Conservation (phyloP, 2,329 filamentous ascomycete species). For the Aureobasidium sp. region DNA sequence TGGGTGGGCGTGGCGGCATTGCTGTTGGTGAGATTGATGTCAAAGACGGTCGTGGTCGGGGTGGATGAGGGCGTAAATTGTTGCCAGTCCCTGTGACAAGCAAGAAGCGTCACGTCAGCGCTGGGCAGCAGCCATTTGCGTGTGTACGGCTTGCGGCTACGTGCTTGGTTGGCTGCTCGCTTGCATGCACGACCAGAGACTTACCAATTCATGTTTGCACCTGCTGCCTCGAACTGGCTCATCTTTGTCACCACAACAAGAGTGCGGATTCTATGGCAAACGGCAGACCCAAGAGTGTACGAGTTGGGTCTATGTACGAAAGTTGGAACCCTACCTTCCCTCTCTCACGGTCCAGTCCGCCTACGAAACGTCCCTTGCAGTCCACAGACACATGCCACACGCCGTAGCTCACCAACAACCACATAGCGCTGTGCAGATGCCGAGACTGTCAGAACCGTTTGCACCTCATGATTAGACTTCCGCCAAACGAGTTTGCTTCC, state of each 20-base stretch:
- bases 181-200: neutral
- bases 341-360: neutral
- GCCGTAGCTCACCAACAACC: conserved; percentile 3
- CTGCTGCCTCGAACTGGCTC: neutral
- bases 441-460: conserved; percentile 8
- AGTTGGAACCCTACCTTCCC: neutral
- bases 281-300: neutral
- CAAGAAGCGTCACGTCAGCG: neutral
- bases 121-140: neutral
- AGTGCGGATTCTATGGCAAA: neutral
- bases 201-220: conserved; percentile 10
- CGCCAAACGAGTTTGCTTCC: conserved; percentile 7
- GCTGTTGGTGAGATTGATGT: conserved; percentile 9
- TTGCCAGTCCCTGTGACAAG: conserved; percentile 12
- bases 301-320: conserved; percentile 4
- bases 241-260: neutral
- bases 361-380: conserved; percentile 9
- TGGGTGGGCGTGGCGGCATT: neutral
- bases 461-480: conserved; percentile 7
- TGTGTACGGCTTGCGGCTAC: neutral
- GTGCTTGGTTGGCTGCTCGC: neutral
- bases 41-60: conserved; percentile 34
- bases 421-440: neutral
- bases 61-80: conserved; percentile 42
- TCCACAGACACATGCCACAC: conserved; percentile 5